Conservation (phyloP, 192 early-diverging fungal species). For the Mortierella antarctica region DNA sequence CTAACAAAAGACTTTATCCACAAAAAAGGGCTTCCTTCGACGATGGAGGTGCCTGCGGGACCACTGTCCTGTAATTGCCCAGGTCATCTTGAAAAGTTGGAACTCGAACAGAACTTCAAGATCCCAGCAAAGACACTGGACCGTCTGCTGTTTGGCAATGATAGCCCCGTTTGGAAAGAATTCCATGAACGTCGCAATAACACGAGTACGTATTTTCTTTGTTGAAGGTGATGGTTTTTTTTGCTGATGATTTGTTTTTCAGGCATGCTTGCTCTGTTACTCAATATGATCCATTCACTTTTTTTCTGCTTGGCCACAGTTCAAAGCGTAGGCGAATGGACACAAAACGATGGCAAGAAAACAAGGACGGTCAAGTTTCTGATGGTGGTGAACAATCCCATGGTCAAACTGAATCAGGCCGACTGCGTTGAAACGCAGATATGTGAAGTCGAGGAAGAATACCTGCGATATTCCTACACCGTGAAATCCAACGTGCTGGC, state of each 20-base stretch:
- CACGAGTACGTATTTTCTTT: constrained; percentile 13
- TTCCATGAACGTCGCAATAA: constrained; percentile 62
- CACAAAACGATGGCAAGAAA: not conserved
- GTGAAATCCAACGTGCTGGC: constrained; percentile 35
- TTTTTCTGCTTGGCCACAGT: constrained; percentile 9
- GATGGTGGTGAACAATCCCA: constrained; percentile 79
- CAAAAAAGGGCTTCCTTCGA: constrained; percentile 60
- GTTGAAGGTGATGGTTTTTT: not conserved
- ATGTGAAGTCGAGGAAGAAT: constrained; percentile 66
- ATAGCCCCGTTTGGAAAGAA: constrained; percentile 60
- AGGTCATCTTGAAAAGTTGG: constrained; percentile 75
- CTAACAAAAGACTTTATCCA: not conserved
- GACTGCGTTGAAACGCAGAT: constrained; percentile 67
- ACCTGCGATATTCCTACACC: constrained; percentile 60
- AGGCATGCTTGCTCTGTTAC: not conserved
- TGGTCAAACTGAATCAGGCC: constrained; percentile 80
- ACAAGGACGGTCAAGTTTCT: constrained; percentile 66
- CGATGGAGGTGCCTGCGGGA: constrained; percentile 56
- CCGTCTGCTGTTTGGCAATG: constrained; percentile 66
- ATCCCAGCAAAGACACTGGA: constrained; percentile 71
- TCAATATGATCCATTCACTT: constrained; percentile 1
- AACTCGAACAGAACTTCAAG: constrained; percentile 61
- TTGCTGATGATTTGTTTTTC: not conserved
- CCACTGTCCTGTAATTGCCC: constrained; percentile 69
- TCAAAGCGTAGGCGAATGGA: constrained; percentile 44